Evolutionary conservation across 2,329 filamentous ascomycete species (phyloP).

Genomic region (Acrodontium crateriforme): DNA sequence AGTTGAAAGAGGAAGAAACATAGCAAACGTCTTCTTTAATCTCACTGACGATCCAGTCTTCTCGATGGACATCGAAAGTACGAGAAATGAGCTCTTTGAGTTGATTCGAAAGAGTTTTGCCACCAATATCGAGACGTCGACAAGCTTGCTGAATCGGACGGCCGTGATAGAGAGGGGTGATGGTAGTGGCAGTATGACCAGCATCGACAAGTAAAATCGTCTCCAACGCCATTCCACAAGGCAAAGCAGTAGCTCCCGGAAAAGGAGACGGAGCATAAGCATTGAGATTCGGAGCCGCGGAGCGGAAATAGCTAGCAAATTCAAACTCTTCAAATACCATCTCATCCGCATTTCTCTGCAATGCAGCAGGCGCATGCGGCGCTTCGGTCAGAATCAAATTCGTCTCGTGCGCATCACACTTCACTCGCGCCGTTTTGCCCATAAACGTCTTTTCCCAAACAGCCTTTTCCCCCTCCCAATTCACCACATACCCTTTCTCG

Average conservation of each 20-base stretch:
- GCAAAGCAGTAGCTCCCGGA: slow-evolving; percentile 24
- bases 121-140: slow-evolving; percentile 76
- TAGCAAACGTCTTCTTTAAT: slow-evolving; percentile 88
- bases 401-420: slow-evolving; percentile 67
- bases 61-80: slow-evolving; percentile 91
- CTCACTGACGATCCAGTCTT: slow-evolving; percentile 85
- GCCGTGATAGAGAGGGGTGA: slow-evolving; percentile 74
- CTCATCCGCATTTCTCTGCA: slow-evolving; percentile 88
- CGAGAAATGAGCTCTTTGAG: slow-evolving; percentile 81
- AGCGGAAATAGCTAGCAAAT: slow-evolving; percentile 70
- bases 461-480: slow-evolving; percentile 90
- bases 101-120: slow-evolving; percentile 87
- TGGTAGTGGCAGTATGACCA: slow-evolving; percentile 83
- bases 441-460: slow-evolving; percentile 90
- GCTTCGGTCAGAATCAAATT: slow-evolving; percentile 75
- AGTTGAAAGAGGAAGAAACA: slow-evolving; percentile 46
- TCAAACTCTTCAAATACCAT: slow-evolving; percentile 96
- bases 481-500: slow-evolving; percentile 88
- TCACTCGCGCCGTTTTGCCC: slow-evolving; percentile 28
- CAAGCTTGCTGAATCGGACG: slow-evolving; percentile 68
- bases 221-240: slow-evolving; percentile 45
- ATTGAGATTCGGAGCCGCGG: slow-evolving; percentile 12
- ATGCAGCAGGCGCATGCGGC: slow-evolving; percentile 62
- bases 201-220: slow-evolving; percentile 80
- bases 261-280: slow-evolving; percentile 17